Percentiles rank a stretch among this genome's conserved stretches.
Evolutionary conservation across 208 protist species (phyloP).

Genomic region (Leishmania tropica): DNA sequence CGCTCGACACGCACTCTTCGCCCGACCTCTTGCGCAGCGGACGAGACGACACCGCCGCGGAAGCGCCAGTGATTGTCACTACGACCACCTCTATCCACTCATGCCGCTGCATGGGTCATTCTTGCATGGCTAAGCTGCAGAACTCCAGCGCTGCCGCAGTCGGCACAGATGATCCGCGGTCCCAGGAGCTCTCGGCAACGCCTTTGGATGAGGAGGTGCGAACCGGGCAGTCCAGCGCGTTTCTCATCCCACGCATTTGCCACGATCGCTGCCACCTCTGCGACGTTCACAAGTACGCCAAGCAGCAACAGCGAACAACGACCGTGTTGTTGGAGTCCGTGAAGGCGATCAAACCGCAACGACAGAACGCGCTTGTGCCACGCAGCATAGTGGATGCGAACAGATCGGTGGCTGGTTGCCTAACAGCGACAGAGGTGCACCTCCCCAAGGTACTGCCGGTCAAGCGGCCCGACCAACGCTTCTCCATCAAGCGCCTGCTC

Average conservation of each 20-base stretch:
- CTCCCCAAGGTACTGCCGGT: conserved; percentile 7
- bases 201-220: neutral
- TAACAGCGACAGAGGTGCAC: conserved; percentile 21
- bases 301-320: neutral
- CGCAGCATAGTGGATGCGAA: neutral
- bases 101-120: conserved; percentile 7
- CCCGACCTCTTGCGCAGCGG: neutral
- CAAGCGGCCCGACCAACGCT: neutral
- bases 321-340: neutral
- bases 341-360: neutral
- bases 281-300: neutral
- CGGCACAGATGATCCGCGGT: too few relatives aligned
- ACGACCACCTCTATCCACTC: conserved; percentile 1
- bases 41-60: too few relatives aligned
- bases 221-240: neutral
- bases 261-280: neutral
- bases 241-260: neutral
- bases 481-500: neutral
- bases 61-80: neutral
- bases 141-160: neutral
- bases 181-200: neutral
- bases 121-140: conserved; percentile 6
- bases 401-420: neutral
- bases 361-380: neutral
- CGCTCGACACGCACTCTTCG: neutral